Percentiles rank a stretch among this genome's conserved stretches.
These are phyloP conservation scores for Collariella sp. DNA, from an alignment of 495 filamentous ascomycete genomes.

Conservation along the genomic window DNA sequence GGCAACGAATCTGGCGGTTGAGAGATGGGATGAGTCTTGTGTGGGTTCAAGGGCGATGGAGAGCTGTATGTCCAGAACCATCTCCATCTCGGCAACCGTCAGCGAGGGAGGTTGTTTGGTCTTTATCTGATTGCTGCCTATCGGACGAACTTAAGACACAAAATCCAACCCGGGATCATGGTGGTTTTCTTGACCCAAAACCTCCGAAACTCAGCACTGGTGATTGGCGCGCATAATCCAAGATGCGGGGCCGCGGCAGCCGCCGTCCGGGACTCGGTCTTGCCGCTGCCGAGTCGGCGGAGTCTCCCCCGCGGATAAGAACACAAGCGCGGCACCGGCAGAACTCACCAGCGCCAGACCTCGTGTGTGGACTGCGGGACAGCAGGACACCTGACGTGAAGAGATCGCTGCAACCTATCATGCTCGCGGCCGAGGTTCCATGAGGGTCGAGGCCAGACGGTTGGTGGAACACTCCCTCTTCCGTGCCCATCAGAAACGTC, in stretches of 20 bases:
- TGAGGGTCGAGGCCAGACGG: neutral
- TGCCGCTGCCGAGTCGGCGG: constrained; percentile 7
- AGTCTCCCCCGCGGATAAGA: neutral
- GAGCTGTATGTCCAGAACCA: no score
- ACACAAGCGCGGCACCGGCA: neutral
- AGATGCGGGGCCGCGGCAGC: neutral
- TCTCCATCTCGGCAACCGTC: no score
- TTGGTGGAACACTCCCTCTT: constrained; percentile 5
- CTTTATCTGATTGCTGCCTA: no score
- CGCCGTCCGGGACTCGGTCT: constrained; percentile 9
- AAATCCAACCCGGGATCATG: neutral
- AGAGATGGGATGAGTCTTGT: no score
- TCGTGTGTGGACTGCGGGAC: neutral
- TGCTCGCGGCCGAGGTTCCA: neutral
- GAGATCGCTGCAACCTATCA: constrained; percentile 1
- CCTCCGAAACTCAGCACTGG: neutral
- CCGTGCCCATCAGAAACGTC: constrained; percentile 5
- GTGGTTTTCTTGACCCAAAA: no score
- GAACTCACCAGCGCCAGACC: neutral
- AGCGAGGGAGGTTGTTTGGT: no score
- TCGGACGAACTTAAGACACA: no score
- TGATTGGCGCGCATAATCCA: constrained; percentile 12
- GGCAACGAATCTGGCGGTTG: no score
- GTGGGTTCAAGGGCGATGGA: no score
- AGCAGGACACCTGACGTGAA: neutral